phyloP scores from a whole-genome alignment of 345 rosid species.

The Citrus medica region DNA sequence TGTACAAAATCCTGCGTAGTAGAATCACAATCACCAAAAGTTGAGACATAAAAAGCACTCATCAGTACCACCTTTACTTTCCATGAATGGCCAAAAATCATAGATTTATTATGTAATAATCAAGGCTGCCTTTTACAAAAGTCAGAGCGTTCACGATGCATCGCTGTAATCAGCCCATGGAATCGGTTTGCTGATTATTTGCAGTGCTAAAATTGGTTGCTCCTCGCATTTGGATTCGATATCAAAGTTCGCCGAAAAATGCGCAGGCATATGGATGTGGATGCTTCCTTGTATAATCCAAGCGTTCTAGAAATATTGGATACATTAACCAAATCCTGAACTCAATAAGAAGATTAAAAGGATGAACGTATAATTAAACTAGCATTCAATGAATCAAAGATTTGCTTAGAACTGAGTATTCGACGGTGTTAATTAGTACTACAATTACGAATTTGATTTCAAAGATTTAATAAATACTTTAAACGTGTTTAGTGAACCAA shows the following conservation, averaged over 20 bases:
- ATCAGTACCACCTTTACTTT: no score
- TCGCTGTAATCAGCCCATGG: background rate
- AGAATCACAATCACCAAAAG: constrained; percentile 7
- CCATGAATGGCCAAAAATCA: background rate
- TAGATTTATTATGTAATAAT: background rate
- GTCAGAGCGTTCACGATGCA: background rate
- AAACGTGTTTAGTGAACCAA: background rate
- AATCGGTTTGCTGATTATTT: background rate
- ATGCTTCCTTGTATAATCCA: background rate
- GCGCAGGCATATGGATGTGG: background rate
- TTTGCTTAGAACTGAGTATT: no score
- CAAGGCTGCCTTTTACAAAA: background rate
- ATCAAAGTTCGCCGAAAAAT: no score
- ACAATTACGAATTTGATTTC: no score
- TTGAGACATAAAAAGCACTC: background rate
- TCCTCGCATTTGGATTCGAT: background rate
- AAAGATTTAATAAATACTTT: background rate
- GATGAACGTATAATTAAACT: no score
- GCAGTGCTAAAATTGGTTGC: background rate
- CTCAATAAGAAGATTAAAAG: no score
- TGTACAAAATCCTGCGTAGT: background rate
- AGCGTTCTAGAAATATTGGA: background rate
- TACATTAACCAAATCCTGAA: no score
- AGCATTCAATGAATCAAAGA: background rate
- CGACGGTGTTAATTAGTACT: background rate